These are phyloP conservation scores for Ophiostoma fasciatum DNA, from an alignment of 2,329 filamentous ascomycete genomes.

Conservation along the genomic window DNA sequence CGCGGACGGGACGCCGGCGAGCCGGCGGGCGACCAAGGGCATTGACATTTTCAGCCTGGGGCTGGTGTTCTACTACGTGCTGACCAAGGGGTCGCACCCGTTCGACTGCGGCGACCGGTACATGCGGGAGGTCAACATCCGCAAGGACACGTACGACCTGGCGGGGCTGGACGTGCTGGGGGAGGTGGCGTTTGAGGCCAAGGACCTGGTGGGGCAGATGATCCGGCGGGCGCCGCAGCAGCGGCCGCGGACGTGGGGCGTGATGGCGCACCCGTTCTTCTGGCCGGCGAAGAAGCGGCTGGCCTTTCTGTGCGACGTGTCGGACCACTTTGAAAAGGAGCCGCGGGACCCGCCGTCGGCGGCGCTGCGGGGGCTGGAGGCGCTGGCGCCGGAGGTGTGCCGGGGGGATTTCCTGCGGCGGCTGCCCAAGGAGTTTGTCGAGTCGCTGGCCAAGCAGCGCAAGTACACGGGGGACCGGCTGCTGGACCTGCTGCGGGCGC, in stretches of 20 bases:
- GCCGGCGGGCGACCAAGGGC: slow-evolving; percentile 77
- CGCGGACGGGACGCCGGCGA: slow-evolving; percentile 38
- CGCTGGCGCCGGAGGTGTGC: slow-evolving; percentile 35
- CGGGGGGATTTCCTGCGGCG: slow-evolving; percentile 63
- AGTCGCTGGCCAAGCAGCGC: slow-evolving; percentile 81
- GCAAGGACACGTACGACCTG: slow-evolving; percentile 69
- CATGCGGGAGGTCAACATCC: slow-evolving; percentile 94
- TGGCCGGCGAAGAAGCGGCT: slow-evolving; percentile 83
- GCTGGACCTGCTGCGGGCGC: slow-evolving; percentile 72
- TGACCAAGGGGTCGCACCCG: slow-evolving; percentile 81
- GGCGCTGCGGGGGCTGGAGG: slow-evolving; percentile 46
- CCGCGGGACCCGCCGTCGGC: slow-evolving; percentile 65
- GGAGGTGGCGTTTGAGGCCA: slow-evolving; percentile 73
- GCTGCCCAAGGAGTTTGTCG: slow-evolving; percentile 70
- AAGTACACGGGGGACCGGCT: slow-evolving; percentile 81
- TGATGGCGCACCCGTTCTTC: slow-evolving; percentile 93
- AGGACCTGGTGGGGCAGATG: slow-evolving; percentile 79
- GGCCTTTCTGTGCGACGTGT: slow-evolving; percentile 87
- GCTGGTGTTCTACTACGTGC: slow-evolving; percentile 97
- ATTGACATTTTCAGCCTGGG: slow-evolving; percentile 97
- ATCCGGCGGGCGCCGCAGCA: slow-evolving; percentile 36
- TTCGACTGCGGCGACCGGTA: slow-evolving; percentile 91
- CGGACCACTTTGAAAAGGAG: slow-evolving; percentile 92
- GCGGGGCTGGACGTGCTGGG: slow-evolving; percentile 59
- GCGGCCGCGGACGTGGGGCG: slow-evolving; percentile 58